Percentiles rank a stretch among this genome's conserved stretches.
phyloP scores from a whole-genome alignment of 1,284 basidiomycete genomes.

The Tilletia indica region DNA sequence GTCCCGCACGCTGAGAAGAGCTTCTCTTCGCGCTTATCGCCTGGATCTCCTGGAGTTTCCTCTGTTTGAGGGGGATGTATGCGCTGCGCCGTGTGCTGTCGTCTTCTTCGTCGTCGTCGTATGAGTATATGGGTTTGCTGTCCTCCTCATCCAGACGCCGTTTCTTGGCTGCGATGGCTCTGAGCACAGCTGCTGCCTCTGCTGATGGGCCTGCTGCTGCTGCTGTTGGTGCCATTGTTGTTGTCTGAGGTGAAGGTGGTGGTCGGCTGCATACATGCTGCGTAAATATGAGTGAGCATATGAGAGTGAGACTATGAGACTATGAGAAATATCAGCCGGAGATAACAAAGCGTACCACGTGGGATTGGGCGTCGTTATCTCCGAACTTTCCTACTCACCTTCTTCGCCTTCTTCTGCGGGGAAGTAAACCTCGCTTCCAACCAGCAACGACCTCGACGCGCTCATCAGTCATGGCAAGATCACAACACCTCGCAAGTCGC shows the following conservation, averaged over 20 bases:
- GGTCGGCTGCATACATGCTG: not conserved
- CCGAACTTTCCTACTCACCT: not conserved
- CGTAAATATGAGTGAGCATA: no score
- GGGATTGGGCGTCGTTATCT: not conserved
- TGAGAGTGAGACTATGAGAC: no score
- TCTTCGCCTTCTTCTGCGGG: no score
- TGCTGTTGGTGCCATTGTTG: constrained; percentile 2
- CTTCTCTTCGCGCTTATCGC: constrained; percentile 46
- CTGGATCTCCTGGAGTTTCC: constrained; percentile 75
- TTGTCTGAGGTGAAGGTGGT: not conserved
- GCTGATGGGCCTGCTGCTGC: not conserved
- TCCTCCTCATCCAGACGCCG: constrained; percentile 21
- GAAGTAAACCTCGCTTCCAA: no score
- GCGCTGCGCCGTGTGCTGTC: constrained; percentile 65
- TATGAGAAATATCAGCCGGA: no score
- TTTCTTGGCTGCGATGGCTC: constrained; percentile 6
- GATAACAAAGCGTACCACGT: no score
- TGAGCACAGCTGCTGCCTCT: constrained; percentile 7
- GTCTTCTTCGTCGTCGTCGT: constrained; percentile 52
- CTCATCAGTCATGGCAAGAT: no score
- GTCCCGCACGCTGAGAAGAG: not conserved
- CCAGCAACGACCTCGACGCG: no score
- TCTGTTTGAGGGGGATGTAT: constrained; percentile 83
- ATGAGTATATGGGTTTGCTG: constrained; percentile 36
- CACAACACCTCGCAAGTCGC: no score